These are phyloP conservation scores for Pseudozyma sp. DNA, from an alignment of 1,284 basidiomycete species.

Conservation along the genomic window DNA sequence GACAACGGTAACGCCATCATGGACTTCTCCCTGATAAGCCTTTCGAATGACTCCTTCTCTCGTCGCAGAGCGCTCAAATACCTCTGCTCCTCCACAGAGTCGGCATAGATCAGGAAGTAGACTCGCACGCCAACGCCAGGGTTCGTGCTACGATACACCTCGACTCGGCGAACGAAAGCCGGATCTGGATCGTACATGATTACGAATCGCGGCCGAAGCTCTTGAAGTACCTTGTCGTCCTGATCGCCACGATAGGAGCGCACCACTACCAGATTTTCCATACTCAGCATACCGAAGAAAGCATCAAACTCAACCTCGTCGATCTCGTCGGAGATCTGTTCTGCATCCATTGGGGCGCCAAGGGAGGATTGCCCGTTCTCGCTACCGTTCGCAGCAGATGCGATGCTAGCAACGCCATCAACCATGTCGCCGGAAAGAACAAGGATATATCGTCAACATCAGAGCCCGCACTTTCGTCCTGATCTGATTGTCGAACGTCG, in stretches of 20 bases:
- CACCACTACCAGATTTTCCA: conserved; percentile 85
- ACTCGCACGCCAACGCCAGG: conserved; percentile 86
- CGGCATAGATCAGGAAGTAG: conserved; percentile 93
- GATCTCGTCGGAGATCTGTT: conserved; percentile 32
- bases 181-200: conserved; percentile 92
- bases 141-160: conserved; percentile 88
- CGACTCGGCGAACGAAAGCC: conserved; percentile 89
- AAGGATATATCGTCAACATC: conserved; percentile 2
- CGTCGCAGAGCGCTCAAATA: conserved; percentile 87
- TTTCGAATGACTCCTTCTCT: conserved; percentile 95
- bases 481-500: too few species aligned
- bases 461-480: conserved; percentile 18
- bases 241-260: conserved; percentile 90
- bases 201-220: conserved; percentile 89
- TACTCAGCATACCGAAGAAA: conserved; percentile 83
- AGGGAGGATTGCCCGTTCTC: conserved; percentile 9
- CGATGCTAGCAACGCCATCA: conserved; percentile 15
- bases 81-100: conserved; percentile 94
- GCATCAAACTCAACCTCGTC: conserved; percentile 71
- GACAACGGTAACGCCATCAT: conserved; percentile 93
- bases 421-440: too few species aligned
- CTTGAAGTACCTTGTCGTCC: conserved; percentile 88
- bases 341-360: conserved; percentile 12
- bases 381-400: conserved; percentile 12
- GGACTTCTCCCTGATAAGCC: conserved; percentile 89